Percentiles rank a stretch among this genome's conserved stretches.
These are phyloP conservation scores for Trypanosoma rangeli DNA, from an alignment of 208 protist genomes.

Conservation along the genomic window DNA sequence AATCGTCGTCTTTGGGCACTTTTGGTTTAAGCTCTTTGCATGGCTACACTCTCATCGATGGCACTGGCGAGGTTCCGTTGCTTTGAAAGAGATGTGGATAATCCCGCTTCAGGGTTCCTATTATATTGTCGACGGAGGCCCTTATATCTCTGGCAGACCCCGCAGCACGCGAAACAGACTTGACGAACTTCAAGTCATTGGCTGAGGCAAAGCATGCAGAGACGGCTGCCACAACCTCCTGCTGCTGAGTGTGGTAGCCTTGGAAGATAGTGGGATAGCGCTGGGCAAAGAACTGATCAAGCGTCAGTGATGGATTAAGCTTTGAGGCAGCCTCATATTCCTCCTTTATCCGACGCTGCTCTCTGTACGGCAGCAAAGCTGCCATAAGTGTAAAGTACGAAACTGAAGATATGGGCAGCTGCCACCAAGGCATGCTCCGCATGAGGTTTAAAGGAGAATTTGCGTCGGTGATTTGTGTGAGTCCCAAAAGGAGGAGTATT, in stretches of 20 bases:
- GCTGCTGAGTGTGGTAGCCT: constrained; percentile 72
- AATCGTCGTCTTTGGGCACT: no score
- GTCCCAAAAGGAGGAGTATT: constrained; percentile 46
- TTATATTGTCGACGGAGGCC: constrained; percentile 66
- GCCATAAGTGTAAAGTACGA: constrained; percentile 72
- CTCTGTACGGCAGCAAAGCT: constrained; percentile 50
- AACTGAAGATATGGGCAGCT: constrained; percentile 59
- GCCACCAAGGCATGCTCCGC: constrained; percentile 77
- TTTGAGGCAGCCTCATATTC: constrained; percentile 64
- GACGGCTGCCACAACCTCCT: constrained; percentile 71
- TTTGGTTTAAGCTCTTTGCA: background rate
- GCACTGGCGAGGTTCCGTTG: background rate
- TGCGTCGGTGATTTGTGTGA: constrained; percentile 47
- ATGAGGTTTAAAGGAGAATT: constrained; percentile 64
- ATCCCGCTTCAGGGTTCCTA: constrained; percentile 71
- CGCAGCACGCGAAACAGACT: constrained; percentile 65
- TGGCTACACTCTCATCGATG: constrained; percentile 3
- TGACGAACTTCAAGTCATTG: constrained; percentile 60
- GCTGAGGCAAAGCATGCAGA: constrained; percentile 56
- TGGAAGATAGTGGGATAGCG: constrained; percentile 75
- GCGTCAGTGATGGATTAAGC: constrained; percentile 55
- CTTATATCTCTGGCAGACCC: constrained; percentile 58
- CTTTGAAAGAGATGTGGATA: constrained; percentile 48
- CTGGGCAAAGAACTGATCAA: constrained; percentile 77
- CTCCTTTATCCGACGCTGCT: constrained; percentile 70